These are phyloP conservation scores for Candida glaebosa DNA, from an alignment of 805 yeast species.

Conservation along the genomic window DNA sequence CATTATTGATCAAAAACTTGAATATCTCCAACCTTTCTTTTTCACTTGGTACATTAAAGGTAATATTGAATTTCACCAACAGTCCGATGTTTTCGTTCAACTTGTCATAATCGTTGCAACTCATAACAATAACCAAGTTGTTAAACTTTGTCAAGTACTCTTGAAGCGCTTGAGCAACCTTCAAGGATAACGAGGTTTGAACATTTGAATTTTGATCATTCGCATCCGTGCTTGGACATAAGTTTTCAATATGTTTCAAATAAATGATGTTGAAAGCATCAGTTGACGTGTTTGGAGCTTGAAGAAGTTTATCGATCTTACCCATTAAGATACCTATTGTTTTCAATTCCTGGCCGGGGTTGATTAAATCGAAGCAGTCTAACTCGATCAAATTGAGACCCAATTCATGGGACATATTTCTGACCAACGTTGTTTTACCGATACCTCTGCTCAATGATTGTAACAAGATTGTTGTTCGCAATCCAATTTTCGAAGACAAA, in stretches of 20 bases:
- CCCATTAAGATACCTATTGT: conserved; percentile 78
- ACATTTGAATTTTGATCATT: conserved; percentile 43
- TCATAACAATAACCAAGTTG: conserved; percentile 52
- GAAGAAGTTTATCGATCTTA: conserved; percentile 61
- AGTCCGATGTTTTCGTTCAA: conserved; percentile 65
- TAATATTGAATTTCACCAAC: conserved; percentile 71
- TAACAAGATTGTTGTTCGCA: conserved; percentile 63
- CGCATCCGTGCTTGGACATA: conserved; percentile 65
- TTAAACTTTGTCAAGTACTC: conserved; percentile 46
- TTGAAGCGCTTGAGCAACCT: conserved; percentile 53
- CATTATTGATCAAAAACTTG: conserved; percentile 38
- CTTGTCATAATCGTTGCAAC: conserved; percentile 69
- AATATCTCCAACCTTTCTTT: conserved; percentile 66
- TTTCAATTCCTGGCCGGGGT: conserved; percentile 71
- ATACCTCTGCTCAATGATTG: conserved; percentile 70
- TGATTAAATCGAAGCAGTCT: conserved; percentile 65
- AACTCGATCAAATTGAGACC: conserved; percentile 68
- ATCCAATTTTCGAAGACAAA: conserved; percentile 30
- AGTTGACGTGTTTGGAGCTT: conserved; percentile 20
- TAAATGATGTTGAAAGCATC: conserved; percentile 44
- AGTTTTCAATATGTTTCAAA: conserved; percentile 69
- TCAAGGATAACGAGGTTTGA: conserved; percentile 46
- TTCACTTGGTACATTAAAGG: conserved; percentile 75
- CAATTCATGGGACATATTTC: conserved; percentile 49
- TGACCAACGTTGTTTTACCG: conserved; percentile 70